A percentile compares a stretch with the other conserved stretches of the same genome.
Conservation (phyloP, 768 basidiomycete genomes). For the Lactarius indigo region DNA sequence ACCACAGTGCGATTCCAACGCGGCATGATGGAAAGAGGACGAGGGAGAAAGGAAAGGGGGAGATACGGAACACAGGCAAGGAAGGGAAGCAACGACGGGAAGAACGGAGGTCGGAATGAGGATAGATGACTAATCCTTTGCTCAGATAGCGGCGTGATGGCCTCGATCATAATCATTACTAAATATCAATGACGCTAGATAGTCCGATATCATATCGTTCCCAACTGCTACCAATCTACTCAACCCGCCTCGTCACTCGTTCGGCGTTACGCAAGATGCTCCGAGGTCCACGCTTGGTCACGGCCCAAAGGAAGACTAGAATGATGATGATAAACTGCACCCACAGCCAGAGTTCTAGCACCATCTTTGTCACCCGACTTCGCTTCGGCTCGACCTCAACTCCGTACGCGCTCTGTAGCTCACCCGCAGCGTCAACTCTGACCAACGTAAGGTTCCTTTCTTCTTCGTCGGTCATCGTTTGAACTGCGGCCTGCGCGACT, state of each 20-base stretch:
- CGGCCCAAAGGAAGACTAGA: conserved; percentile 73
- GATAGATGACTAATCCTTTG: not conserved
- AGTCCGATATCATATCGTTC: conserved; percentile 4
- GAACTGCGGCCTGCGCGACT: conserved; percentile 10
- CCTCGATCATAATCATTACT: not conserved
- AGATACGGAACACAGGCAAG: not conserved
- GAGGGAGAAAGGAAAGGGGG: not conserved
- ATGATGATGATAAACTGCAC: conserved; percentile 75
- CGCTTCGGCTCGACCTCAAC: conserved; percentile 18
- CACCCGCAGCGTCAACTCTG: not conserved
- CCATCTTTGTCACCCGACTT: conserved; percentile 38
- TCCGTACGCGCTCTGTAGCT: not conserved
- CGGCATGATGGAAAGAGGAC: conserved; percentile 12
- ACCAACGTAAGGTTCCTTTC: not conserved
- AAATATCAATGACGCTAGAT: not conserved
- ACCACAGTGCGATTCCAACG: conserved; percentile 36
- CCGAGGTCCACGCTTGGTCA: conserved; percentile 75
- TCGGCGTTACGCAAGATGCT: conserved; percentile 53
- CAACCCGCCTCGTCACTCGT: conserved; percentile 17
- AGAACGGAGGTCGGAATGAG: not conserved
- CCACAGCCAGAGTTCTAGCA: conserved; percentile 82
- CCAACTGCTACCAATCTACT: not conserved
- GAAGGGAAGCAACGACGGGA: not conserved
- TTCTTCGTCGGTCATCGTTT: not conserved
- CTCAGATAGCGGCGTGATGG: too few species aligned